Evolutionary conservation across 345 rosid species (phyloP).

Genomic region (Salix brachista): DNA sequence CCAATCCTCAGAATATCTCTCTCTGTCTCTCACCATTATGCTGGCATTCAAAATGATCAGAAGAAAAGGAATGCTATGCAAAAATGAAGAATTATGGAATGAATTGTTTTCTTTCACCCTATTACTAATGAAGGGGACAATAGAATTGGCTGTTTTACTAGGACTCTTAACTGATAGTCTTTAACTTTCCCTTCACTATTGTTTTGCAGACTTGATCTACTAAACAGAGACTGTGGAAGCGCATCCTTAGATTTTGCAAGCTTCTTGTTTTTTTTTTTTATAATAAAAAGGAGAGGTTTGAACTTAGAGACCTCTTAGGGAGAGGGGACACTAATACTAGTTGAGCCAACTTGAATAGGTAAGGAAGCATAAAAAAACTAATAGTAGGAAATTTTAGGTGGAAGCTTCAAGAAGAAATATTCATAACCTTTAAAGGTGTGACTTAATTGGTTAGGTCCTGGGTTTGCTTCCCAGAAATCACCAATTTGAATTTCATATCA

Average conservation of each 20-base stretch:
- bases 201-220: neutral
- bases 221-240: neutral
- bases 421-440: too few relatives aligned
- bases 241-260: neutral
- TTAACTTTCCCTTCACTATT: neutral
- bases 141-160: neutral
- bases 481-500: too few relatives aligned
- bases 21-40: neutral
- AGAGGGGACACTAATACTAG: too few relatives aligned
- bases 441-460: too few relatives aligned
- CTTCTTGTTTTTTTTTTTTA: too few relatives aligned
- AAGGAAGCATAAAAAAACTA: neutral
- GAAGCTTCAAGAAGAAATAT: neutral
- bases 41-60: neutral
- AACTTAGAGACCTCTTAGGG: too few relatives aligned
- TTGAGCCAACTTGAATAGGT: neutral
- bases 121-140: neutral
- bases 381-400: neutral
- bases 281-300: too few relatives aligned
- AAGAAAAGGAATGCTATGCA: neutral
- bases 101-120: neutral
- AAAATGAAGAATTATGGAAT: neutral
- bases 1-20: neutral
- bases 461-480: too few relatives aligned
- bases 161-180: neutral